A percentile compares a stretch with the other conserved stretches of the same genome.
phyloP scores from a whole-genome alignment of 345 rosid genomes.

The Leavenworthia alabamica region DNA sequence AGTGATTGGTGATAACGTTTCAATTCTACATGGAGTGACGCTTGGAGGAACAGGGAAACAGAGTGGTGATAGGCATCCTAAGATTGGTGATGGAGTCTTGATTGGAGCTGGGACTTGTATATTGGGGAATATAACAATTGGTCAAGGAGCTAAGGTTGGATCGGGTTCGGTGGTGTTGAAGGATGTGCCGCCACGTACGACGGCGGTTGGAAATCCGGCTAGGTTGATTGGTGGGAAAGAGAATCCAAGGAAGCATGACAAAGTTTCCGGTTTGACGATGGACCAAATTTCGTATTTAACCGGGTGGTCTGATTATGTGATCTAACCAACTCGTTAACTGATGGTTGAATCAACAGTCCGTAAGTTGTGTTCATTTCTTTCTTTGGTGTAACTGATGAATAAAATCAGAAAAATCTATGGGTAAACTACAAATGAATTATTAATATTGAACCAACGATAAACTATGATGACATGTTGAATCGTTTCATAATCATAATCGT shows the following conservation, averaged over 20 bases:
- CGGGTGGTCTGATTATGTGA: slow-evolving; percentile 88
- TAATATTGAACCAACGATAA: too few relatives aligned
- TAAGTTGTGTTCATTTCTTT: neutral
- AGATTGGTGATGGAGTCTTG: slow-evolving; percentile 82
- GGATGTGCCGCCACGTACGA: slow-evolving; percentile 69
- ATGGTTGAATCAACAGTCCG: neutral
- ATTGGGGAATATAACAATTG: slow-evolving; percentile 69
- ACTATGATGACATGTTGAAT: too few relatives aligned
- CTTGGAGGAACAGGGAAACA: slow-evolving; percentile 84
- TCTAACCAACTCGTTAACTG: slow-evolving; percentile 25
- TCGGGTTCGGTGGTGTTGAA: slow-evolving; percentile 82
- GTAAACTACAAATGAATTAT: neutral
- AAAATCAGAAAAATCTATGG: neutral
- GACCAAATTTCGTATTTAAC: slow-evolving; percentile 65
- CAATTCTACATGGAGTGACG: slow-evolving; percentile 82
- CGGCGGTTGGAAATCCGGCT: slow-evolving; percentile 91
- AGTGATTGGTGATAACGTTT: slow-evolving; percentile 77
- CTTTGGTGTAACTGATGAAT: neutral
- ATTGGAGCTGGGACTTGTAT: slow-evolving; percentile 88
- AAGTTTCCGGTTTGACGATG: slow-evolving; percentile 73
- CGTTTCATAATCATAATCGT: too few relatives aligned
- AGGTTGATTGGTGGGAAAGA: slow-evolving; percentile 76
- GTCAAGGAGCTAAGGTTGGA: slow-evolving; percentile 86
- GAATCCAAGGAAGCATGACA: slow-evolving; percentile 57
- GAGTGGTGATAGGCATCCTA: slow-evolving; percentile 79